Evolutionary conservation across 164 flowering plant species (phyloP).

Genomic region (Liriodendron chinense): DNA sequence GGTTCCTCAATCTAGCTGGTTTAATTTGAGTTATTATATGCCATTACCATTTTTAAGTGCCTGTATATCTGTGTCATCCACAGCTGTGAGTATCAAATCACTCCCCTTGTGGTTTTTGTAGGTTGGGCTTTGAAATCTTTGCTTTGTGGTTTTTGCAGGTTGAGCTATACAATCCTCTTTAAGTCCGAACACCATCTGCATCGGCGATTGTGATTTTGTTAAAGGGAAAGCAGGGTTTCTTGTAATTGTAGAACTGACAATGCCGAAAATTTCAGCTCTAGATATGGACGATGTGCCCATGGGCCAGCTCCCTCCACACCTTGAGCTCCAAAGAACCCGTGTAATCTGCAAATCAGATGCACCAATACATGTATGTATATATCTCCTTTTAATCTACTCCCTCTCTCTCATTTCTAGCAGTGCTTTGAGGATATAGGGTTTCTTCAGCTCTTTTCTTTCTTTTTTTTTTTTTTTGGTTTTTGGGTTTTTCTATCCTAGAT

Average conservation of each 20-base stretch:
- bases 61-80: no score
- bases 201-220: not conserved
- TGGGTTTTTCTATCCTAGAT: no score
- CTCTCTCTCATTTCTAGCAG: not conserved
- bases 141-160: not conserved
- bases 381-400: not conserved
- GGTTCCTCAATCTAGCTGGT: no score
- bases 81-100: not conserved
- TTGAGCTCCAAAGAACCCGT: constrained; percentile 70
- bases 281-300: constrained; percentile 65
- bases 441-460: no score
- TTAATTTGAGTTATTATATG: no score
- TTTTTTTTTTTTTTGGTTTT: no score
- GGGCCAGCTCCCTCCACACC: constrained; percentile 68
- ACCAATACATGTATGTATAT: constrained; percentile 54
- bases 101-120: not conserved
- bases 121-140: not conserved
- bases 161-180: not conserved
- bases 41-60: no score
- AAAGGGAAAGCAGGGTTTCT: not conserved
- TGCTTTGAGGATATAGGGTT: no score
- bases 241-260: constrained; percentile 2
- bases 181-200: not conserved
- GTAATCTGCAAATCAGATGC: constrained; percentile 63
- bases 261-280: constrained; percentile 21